phyloP scores from a whole-genome alignment of 805 yeast genomes.

The Cyberlindnera galapagoensis region DNA sequence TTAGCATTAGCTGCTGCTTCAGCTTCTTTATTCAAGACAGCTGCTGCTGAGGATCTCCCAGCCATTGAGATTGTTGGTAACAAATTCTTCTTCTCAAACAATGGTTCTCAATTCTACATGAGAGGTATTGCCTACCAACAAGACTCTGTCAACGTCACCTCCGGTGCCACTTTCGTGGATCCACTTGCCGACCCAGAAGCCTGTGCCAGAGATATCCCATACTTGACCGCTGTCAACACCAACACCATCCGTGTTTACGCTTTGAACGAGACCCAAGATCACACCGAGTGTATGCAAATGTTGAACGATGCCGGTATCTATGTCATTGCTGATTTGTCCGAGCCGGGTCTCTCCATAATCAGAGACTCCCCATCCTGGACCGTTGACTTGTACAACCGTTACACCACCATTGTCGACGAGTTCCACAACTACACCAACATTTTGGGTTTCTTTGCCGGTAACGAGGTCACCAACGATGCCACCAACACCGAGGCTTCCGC shows the following conservation, averaged over 20 bases:
- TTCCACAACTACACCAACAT: conserved; percentile 66
- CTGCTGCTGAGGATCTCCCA: conserved; percentile 43
- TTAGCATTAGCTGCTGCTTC: conserved; percentile 31
- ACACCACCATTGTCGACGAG: conserved; percentile 61
- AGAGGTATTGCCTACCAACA: conserved; percentile 79
- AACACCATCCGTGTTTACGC: conserved; percentile 77
- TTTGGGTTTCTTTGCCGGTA: conserved; percentile 82
- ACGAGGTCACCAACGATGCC: conserved; percentile 67
- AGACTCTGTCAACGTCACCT: conserved; percentile 46
- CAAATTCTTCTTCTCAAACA: conserved; percentile 70
- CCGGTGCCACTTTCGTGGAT: conserved; percentile 47
- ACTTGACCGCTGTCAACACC: conserved; percentile 52
- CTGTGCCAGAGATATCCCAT: conserved; percentile 72
- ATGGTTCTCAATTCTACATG: conserved; percentile 73
- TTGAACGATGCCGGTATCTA: conserved; percentile 73
- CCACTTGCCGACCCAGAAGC: conserved; percentile 58
- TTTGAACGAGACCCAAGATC: conserved; percentile 56
- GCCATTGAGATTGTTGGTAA: conserved; percentile 69
- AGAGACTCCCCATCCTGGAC: conserved; percentile 61
- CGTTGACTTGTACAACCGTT: conserved; percentile 55
- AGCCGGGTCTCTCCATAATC: conserved; percentile 58
- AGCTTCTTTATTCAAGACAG: conserved; percentile 26
- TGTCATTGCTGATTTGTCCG: conserved; percentile 71
- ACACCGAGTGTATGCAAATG: conserved; percentile 59
- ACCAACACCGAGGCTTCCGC: conserved; percentile 72